A percentile compares a stretch with the other conserved stretches of the same genome.
These are phyloP conservation scores for Populus hybrid DNA, from an alignment of 441 rosid genomes.

Conservation along the genomic window DNA sequence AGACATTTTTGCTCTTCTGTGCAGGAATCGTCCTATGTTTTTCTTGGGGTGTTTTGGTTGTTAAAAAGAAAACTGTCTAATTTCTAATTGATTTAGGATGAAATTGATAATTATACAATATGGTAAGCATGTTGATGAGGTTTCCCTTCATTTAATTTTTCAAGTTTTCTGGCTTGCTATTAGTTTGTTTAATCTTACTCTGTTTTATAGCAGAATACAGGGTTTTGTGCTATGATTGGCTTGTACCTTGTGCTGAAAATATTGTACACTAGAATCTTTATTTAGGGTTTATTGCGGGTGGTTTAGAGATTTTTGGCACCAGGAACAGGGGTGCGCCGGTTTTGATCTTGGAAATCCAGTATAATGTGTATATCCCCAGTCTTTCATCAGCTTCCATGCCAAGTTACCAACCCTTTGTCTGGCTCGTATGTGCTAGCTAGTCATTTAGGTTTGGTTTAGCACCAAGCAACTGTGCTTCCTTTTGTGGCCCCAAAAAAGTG, in stretches of 20 bases:
- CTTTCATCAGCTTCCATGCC: background rate
- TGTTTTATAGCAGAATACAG: background rate
- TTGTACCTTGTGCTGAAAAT: background rate
- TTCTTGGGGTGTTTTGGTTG: background rate
- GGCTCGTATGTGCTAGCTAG: background rate
- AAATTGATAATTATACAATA: background rate
- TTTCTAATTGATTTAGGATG: background rate
- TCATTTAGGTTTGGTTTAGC: background rate
- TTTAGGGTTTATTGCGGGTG: background rate
- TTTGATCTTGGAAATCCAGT: background rate
- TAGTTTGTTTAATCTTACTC: background rate
- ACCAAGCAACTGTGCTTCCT: background rate
- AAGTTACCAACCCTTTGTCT: background rate
- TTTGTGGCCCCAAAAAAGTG: background rate
- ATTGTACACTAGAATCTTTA: background rate
- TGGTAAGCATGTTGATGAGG: background rate
- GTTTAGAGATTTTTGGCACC: background rate
- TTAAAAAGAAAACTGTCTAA: background rate
- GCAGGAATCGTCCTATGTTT: background rate
- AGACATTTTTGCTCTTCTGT: background rate
- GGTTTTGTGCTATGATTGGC: background rate
- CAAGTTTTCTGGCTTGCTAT: background rate
- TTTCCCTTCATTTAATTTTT: background rate
- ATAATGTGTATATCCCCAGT: background rate
- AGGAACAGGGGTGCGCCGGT: background rate